Evolutionary conservation across 2,329 filamentous ascomycete species (phyloP), one percentile per base, ranked within the genome.

Genomic region (Hymenoscyphus occultus): DNA sequence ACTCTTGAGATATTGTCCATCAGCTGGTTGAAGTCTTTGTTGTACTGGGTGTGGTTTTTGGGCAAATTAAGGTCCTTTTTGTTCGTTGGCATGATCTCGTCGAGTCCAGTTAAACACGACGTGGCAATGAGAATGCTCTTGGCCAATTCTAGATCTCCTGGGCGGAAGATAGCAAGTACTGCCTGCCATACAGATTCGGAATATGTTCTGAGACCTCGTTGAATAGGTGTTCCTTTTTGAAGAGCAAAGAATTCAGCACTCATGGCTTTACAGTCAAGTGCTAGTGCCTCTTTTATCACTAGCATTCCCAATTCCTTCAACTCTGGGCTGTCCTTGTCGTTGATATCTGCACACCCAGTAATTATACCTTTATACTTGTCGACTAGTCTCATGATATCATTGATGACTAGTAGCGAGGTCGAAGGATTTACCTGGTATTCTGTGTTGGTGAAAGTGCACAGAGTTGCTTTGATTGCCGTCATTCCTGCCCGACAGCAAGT

Each of bases 181-280:
- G 86, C 83, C 68, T 92, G 90, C 90, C 93, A 97, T 54, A 97
- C 86, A 16, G 86, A 83, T 16, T 89, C 82, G 0, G 92, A 94
- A 64, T 91, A 85, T 19, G 89, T 86, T 68, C 86, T 86, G 54
- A 90, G 76, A 64, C 90, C 85, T 70, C 88, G 84, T 60, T 90
- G 89, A 22, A 92, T 83, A 56, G 84, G 80, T 56, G 83, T 82
- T 22, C 83, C 82, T 9, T 82, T 80, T 22, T 85, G 81, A 62
- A 96, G 84, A 5, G 87, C 83, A 64, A 85, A 83, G 72, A 86
- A 90, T 74, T 93, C 90, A 61, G 86, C 84, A 59, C 83, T 84
- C 4, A 92, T 81, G 39, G 88, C 88, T 67, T 88, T 86, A 60
- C 90, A 88, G 75, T 94, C 91, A 5, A 94, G 81, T 3, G 85